Conservation (phyloP, 129 eudicot species). For the Flaveria sonorensis region DNA sequence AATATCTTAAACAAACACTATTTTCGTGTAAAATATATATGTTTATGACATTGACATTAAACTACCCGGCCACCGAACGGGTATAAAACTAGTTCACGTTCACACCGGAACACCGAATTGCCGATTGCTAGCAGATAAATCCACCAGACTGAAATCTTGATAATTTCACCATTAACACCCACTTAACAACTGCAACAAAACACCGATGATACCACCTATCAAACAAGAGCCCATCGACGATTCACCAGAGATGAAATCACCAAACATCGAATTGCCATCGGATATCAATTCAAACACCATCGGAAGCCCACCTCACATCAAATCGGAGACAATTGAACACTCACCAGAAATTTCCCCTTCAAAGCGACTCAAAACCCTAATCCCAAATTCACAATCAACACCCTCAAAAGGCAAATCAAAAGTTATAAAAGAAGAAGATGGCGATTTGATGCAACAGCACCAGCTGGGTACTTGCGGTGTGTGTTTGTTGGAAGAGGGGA, state of each 20-base stretch:
- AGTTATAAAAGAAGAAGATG: slow-evolving; percentile 25
- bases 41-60: too few relatives aligned
- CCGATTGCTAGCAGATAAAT: too few relatives aligned
- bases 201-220: background rate
- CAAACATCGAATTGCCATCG: background rate
- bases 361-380: slow-evolving; percentile 57
- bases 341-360: background rate
- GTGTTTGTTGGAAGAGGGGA: slow-evolving; percentile 64
- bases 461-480: slow-evolving; percentile 58
- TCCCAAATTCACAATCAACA: slow-evolving; percentile 23
- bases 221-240: slow-evolving; percentile 7
- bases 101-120: too few relatives aligned
- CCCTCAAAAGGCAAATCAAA: slow-evolving; percentile 61
- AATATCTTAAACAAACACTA: too few relatives aligned
- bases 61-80: too few relatives aligned
- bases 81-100: too few relatives aligned
- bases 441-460: background rate
- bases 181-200: background rate
- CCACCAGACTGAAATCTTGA: too few relatives aligned
- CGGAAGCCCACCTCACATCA: slow-evolving; percentile 5
- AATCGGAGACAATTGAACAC: slow-evolving; percentile 14
- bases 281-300: background rate
- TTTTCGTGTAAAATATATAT: too few relatives aligned
- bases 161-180: too few relatives aligned
- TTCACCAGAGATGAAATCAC: background rate